Conservation (phyloP, 2,329 filamentous ascomycete species). For the Pestalotiopsis fici region DNA sequence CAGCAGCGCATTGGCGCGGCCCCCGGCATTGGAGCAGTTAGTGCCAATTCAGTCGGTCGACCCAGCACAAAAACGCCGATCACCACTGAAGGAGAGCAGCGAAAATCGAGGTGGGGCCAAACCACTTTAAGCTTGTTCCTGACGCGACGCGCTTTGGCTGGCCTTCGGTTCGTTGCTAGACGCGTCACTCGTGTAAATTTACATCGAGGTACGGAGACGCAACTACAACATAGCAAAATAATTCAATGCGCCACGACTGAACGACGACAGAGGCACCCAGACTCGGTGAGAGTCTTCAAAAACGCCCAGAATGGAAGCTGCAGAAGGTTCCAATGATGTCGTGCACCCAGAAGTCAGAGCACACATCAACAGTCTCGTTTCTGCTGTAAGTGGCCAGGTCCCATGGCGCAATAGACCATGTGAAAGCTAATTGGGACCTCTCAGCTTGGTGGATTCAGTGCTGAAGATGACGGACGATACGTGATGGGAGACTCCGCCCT, state of each 20-base stretch:
- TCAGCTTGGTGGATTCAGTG: conserved; percentile 82
- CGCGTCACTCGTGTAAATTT: background rate
- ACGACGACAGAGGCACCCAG: background rate
- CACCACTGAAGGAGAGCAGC: background rate
- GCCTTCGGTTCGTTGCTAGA: background rate
- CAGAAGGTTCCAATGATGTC: conserved; percentile 55
- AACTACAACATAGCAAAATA: background rate
- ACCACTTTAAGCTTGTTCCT: background rate
- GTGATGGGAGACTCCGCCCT: conserved; percentile 90
- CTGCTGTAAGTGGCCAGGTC: conserved; percentile 66
- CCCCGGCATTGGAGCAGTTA: background rate
- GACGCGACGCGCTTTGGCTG: conserved; percentile 12
- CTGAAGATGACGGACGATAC: conserved; percentile 80
- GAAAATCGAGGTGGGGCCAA: background rate
- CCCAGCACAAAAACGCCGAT: background rate
- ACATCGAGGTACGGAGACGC: background rate
- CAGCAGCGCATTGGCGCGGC: background rate
- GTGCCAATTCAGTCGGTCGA: background rate
- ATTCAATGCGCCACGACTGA: background rate
- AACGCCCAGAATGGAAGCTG: conserved; percentile 51
- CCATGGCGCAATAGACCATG: background rate
- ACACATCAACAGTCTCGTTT: conserved; percentile 90
- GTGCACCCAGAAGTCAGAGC: conserved; percentile 93
- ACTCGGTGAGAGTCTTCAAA: conserved; percentile 5
- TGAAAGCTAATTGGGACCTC: conserved; percentile 10